These are phyloP conservation scores for Dendrobium huoshanense DNA, from an alignment of 106 monocot species.

Conservation along the genomic window DNA sequence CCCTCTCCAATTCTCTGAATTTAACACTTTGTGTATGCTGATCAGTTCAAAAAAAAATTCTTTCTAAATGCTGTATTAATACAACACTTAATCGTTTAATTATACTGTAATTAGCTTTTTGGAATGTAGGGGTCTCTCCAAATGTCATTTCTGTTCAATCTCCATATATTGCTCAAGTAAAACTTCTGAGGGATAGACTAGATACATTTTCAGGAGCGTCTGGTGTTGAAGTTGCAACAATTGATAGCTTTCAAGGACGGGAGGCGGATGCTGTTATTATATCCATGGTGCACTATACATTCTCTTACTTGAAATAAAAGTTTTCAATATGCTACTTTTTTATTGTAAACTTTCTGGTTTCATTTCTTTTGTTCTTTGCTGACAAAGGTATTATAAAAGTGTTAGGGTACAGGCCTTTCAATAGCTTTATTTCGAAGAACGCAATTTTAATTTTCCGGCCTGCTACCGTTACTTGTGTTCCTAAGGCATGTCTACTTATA, in stretches of 20 bases:
- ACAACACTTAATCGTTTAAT: not conserved
- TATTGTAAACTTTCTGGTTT: not conserved
- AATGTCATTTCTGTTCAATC: conserved; percentile 82
- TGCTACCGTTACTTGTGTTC: no score
- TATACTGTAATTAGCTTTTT: not conserved
- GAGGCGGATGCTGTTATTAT: conserved; percentile 95
- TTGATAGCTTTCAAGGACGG: conserved; percentile 95
- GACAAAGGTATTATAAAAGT: not conserved
- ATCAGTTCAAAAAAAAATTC: no score
- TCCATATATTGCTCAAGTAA: conserved; percentile 96
- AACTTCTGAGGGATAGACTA: conserved; percentile 76
- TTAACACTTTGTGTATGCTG: no score
- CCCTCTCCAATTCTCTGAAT: no score
- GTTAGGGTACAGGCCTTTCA: no score
- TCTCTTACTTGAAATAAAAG: not conserved
- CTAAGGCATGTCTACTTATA: no score
- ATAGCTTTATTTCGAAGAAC: no score
- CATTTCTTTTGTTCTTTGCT: not conserved
- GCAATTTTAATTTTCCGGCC: no score
- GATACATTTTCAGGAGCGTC: conserved; percentile 68
- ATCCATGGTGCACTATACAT: conserved; percentile 59
- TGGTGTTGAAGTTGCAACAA: conserved; percentile 88
- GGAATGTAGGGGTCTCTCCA: conserved; percentile 60
- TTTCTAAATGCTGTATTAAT: no score
- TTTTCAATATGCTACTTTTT: no score